Evolutionary conservation across 306 rosid genomes (phyloP).

Genomic region (Cicer bijugum): DNA sequence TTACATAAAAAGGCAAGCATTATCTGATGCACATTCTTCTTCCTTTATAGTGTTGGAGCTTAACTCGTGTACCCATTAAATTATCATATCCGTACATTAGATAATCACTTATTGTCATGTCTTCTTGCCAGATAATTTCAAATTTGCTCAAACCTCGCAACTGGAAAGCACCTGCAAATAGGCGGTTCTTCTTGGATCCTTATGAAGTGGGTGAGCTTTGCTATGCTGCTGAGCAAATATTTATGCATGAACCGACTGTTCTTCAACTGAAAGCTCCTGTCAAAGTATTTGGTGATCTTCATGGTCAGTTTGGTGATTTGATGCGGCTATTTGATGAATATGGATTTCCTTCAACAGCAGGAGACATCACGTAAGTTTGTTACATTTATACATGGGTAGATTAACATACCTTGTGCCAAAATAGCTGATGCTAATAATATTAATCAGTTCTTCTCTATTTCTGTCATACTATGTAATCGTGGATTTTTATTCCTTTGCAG

Average conservation of each 20-base stretch:
- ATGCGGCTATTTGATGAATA: conserved; percentile 99
- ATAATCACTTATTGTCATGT: conserved; percentile 34
- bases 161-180: conserved; percentile 94
- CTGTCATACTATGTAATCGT: conserved; percentile 11
- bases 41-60: background rate
- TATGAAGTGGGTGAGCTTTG: conserved; percentile 99
- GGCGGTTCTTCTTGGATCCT: conserved; percentile 96
- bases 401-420: conserved; percentile 27
- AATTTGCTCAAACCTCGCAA: conserved; percentile 88
- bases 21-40: conserved; percentile 34
- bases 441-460: conserved; percentile 26
- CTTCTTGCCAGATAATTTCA: conserved; percentile 74
- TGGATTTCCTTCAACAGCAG: conserved; percentile 98
- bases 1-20: conserved; percentile 86
- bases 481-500: conserved; percentile 28
- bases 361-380: conserved; percentile 91
- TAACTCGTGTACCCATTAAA: conserved; percentile 14
- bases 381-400: conserved; percentile 36
- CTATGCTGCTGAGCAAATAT: conserved; percentile 97
- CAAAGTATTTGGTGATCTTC: conserved; percentile 99
- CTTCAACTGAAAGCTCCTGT: conserved; percentile 97
- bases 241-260: conserved; percentile 96
- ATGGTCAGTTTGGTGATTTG: conserved; percentile 99
- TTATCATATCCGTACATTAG: conserved; percentile 35
- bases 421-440: conserved; percentile 27